phyloP scores from a whole-genome alignment of 2,329 filamentous ascomycete species.

The Thyridium curvatum region DNA sequence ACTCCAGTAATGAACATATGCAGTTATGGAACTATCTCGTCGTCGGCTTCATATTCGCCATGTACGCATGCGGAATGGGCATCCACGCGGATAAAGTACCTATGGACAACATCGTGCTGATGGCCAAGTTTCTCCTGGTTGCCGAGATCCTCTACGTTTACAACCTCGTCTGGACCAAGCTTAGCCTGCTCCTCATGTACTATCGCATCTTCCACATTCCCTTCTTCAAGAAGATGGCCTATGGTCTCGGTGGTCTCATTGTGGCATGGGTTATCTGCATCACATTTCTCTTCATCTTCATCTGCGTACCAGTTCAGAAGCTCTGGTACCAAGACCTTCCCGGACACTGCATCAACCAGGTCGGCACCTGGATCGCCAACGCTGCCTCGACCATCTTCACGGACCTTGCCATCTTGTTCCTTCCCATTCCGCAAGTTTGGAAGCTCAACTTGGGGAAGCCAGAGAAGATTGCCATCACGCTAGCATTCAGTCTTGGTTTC shows the following conservation, averaged over 20 bases:
- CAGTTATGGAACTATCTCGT: slow-evolving; percentile 34
- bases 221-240: slow-evolving; percentile 34
- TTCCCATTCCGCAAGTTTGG: slow-evolving; percentile 40
- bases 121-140: slow-evolving; percentile 40
- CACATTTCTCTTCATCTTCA: slow-evolving; percentile 44
- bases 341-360: slow-evolving; percentile 41
- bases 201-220: slow-evolving; percentile 41
- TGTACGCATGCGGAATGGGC: slow-evolving; percentile 39
- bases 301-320: slow-evolving; percentile 43
- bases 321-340: slow-evolving; percentile 38
- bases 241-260: slow-evolving; percentile 32
- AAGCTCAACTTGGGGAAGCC: slow-evolving; percentile 29
- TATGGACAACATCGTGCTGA: slow-evolving; percentile 27
- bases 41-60: slow-evolving; percentile 40
- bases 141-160: slow-evolving; percentile 41
- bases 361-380: slow-evolving; percentile 43
- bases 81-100: slow-evolving; percentile 34
- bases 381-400: slow-evolving; percentile 39
- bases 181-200: slow-evolving; percentile 45
- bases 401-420: slow-evolving; percentile 35
- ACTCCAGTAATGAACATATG: too few relatives aligned
- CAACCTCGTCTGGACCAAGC: slow-evolving; percentile 42
- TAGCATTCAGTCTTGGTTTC: slow-evolving; percentile 37
- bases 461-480: slow-evolving; percentile 35
- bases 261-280: slow-evolving; percentile 40